Conservation (phyloP, 352 stramenopile species). For the Pythium monospermum region DNA sequence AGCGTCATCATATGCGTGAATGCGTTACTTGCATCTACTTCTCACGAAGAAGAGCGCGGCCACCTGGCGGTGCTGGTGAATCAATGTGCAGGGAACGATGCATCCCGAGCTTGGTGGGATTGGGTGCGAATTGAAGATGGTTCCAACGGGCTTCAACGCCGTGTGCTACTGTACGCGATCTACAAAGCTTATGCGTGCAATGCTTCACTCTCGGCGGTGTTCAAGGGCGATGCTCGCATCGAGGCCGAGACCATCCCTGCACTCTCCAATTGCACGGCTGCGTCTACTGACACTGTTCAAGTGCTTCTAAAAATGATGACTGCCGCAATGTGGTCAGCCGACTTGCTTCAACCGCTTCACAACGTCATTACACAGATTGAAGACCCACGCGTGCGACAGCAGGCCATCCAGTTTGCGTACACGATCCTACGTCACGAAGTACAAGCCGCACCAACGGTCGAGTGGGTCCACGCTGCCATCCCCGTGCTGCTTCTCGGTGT, state of each 20-base stretch:
- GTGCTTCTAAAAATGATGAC: neutral
- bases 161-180: slow-evolving; percentile 5
- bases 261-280: neutral
- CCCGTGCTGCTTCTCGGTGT: slow-evolving; percentile 41
- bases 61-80: no score
- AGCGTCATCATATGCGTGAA: no score
- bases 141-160: neutral
- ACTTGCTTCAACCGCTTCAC: neutral
- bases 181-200: neutral
- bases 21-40: no score
- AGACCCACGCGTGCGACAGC: slow-evolving; percentile 36
- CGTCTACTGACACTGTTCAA: neutral
- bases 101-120: neutral
- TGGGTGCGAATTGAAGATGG: neutral
- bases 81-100: no score
- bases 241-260: slow-evolving; percentile 1
- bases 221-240: neutral
- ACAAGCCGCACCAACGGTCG: neutral
- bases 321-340: neutral
- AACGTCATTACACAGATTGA: slow-evolving; percentile 25
- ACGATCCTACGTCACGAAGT: slow-evolving; percentile 11
- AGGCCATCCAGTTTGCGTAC: slow-evolving; percentile 29
- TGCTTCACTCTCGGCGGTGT: neutral
- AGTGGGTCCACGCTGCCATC: slow-evolving; percentile 5
- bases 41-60: no score